phyloP scores from a whole-genome alignment of 2,329 filamentous ascomycete species.

The Acarospora socialis region DNA sequence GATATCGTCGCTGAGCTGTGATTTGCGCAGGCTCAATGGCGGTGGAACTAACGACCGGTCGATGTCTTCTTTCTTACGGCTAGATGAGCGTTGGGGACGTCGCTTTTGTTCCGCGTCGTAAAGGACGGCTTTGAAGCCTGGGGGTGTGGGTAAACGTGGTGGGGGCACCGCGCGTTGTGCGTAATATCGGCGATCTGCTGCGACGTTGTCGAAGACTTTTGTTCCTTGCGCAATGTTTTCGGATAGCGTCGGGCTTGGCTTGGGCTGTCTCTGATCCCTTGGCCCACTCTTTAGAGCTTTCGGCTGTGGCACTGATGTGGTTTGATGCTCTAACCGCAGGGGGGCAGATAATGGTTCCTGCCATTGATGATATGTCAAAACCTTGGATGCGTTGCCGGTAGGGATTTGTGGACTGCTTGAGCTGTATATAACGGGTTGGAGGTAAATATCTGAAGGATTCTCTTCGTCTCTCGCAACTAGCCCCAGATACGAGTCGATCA shows the following conservation, averaged over 20 bases:
- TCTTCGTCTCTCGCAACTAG: background rate
- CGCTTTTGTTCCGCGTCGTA: conserved; percentile 3
- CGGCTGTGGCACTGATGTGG: background rate
- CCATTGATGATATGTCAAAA: no score
- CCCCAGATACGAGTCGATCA: background rate
- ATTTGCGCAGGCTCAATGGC: conserved; percentile 8
- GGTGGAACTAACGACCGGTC: conserved; percentile 7
- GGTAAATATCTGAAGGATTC: background rate
- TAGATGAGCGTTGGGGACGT: conserved; percentile 8
- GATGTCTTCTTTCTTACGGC: conserved; percentile 7
- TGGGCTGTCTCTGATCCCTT: background rate
- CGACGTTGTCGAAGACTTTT: background rate
- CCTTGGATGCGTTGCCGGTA: conserved; percentile 1
- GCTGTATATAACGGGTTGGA: background rate
- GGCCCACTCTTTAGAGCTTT: background rate
- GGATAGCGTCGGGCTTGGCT: conserved; percentile 1
- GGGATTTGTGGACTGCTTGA: conserved; percentile 4
- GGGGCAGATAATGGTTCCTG: no score
- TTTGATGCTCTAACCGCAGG: conserved; percentile 2
- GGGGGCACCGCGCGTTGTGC: conserved; percentile 5
- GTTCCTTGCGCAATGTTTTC: conserved; percentile 6
- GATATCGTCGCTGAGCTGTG: conserved; percentile 5
- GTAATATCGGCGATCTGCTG: background rate
- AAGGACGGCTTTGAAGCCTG: conserved; percentile 2
- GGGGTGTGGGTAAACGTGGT: conserved; percentile 1